A percentile compares a stretch with the other conserved stretches of the same genome.
Conservation (phyloP, 768 basidiomycete species). For the Russula vinacea region DNA sequence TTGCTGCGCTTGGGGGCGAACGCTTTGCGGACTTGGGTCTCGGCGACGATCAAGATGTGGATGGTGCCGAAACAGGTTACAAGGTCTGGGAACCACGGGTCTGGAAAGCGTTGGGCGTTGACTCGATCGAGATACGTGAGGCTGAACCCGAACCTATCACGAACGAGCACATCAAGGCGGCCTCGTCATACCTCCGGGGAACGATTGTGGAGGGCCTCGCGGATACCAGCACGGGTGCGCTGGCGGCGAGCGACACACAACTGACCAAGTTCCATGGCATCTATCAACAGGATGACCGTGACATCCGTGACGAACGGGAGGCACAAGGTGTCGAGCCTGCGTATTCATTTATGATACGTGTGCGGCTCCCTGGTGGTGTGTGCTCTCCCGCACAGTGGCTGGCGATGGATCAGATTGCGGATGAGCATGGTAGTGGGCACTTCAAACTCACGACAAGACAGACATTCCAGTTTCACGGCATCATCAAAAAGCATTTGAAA, state of each 20-base stretch:
- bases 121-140: constrained; percentile 80
- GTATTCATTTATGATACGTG: constrained; percentile 98
- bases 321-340: constrained; percentile 92
- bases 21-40: constrained; percentile 75
- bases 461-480: constrained; percentile 99
- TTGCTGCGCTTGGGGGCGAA: constrained; percentile 76
- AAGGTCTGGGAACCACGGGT: constrained; percentile 89
- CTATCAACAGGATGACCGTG: constrained; percentile 96
- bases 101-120: constrained; percentile 95
- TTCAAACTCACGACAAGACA: constrained; percentile 97
- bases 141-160: constrained; percentile 96
- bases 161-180: constrained; percentile 99
- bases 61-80: constrained; percentile 95
- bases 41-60: constrained; percentile 96
- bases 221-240: constrained; percentile 84
- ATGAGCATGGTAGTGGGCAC: constrained; percentile 89
- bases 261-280: constrained; percentile 98
- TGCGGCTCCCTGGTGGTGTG: constrained; percentile 93
- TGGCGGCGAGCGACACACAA: constrained; percentile 87
- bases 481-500: constrained; percentile 96
- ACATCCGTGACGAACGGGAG: constrained; percentile 95
- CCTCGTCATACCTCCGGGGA: constrained; percentile 88
- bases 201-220: constrained; percentile 90
- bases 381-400: constrained; percentile 92
- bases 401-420: constrained; percentile 92